Evolutionary conservation across 345 rosid species (phyloP).

Genomic region (Ailanthus altissimus): DNA sequence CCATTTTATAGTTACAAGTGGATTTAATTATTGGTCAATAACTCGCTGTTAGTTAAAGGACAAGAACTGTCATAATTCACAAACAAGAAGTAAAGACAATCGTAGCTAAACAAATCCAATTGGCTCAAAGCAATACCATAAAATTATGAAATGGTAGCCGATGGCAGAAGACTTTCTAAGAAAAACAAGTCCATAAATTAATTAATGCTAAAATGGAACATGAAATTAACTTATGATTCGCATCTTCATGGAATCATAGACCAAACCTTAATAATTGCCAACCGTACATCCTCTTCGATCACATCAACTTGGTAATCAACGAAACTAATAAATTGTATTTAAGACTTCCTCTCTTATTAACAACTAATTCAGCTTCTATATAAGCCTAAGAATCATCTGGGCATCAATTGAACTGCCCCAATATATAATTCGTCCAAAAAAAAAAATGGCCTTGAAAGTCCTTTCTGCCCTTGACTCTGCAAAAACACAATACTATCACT

Average conservation of each 20-base stretch:
- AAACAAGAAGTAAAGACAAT: background rate
- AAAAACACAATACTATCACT: conserved; percentile 57
- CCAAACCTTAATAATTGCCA: background rate
- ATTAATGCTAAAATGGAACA: background rate
- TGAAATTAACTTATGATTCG: conserved; percentile 3
- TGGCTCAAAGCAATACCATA: background rate
- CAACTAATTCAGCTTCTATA: background rate
- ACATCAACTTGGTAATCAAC: background rate
- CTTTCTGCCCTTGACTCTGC: conserved; percentile 52
- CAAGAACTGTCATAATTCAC: background rate
- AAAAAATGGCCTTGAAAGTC: conserved; percentile 48
- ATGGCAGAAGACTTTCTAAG: background rate
- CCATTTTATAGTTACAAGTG: too few species aligned
- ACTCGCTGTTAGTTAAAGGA: too few species aligned
- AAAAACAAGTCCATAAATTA: background rate
- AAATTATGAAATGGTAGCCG: background rate
- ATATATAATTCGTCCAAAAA: background rate
- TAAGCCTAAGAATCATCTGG: background rate
- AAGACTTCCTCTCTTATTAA: too few species aligned
- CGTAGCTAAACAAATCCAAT: background rate
- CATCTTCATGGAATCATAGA: conserved; percentile 18
- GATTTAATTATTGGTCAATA: too few species aligned
- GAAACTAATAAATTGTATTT: too few species aligned
- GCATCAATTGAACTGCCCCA: background rate
- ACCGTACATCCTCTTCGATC: background rate